Evolutionary conservation across 2,329 filamentous ascomycete genomes (phyloP).

Genomic region (Colletotrichum tofieldiae): DNA sequence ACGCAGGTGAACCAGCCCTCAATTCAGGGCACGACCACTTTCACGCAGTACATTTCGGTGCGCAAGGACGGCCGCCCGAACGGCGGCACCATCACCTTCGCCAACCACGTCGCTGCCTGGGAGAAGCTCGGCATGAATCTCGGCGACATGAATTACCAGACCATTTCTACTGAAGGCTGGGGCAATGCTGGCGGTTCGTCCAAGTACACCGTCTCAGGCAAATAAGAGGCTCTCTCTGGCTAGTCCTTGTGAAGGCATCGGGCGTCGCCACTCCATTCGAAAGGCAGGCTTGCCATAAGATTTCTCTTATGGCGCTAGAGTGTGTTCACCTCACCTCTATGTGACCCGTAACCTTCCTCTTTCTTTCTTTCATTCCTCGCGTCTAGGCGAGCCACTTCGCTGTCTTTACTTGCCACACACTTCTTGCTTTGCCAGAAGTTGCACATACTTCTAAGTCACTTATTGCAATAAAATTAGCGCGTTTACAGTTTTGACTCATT

Average conservation of each 20-base stretch:
- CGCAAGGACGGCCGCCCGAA: background rate
- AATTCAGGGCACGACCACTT: background rate
- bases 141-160: constrained; percentile 66
- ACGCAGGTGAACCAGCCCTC: constrained; percentile 42
- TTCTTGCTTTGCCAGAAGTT: background rate
- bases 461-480: background rate
- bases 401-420: background rate
- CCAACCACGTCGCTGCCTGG: constrained; percentile 69
- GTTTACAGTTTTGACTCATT: background rate
- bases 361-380: background rate
- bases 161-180: constrained; percentile 45
- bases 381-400: background rate
- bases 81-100: constrained; percentile 65
- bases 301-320: background rate
- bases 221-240: background rate
- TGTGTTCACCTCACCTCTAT: background rate
- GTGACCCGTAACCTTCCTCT: background rate
- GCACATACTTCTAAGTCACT: background rate
- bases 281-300: background rate
- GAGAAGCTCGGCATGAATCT: constrained; percentile 61
- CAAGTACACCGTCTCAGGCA: background rate
- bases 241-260: no score
- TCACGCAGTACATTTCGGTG: background rate
- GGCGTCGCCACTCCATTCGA: no score
- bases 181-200: background rate